phyloP scores from a whole-genome alignment of 805 yeast species.

The Tetrapisispora pingtungensis region DNA sequence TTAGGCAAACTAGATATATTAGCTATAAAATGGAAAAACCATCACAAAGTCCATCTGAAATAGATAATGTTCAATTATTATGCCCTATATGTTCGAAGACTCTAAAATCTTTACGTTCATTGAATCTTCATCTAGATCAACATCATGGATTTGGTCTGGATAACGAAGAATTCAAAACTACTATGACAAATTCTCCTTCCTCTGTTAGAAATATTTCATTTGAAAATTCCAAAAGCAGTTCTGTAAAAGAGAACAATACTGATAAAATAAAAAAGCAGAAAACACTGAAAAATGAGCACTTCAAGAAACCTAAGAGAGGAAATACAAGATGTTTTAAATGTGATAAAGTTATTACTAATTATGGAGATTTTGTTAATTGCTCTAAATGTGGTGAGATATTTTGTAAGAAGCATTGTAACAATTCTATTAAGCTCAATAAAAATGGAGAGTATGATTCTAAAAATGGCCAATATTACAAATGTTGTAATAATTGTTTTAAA shows the following conservation, averaged over 20 bases:
- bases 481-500: slow-evolving; percentile 55
- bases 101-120: slow-evolving; percentile 43
- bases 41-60: neutral
- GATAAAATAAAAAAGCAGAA: no score
- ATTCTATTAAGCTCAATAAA: slow-evolving; percentile 40
- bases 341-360: slow-evolving; percentile 50
- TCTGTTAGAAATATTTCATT: no score
- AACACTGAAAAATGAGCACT: slow-evolving; percentile 27
- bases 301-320: slow-evolving; percentile 29
- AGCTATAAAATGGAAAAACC: neutral
- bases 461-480: slow-evolving; percentile 57
- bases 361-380: slow-evolving; percentile 43
- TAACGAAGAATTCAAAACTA: neutral
- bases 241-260: neutral
- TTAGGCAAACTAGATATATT: no score
- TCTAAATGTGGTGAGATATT: slow-evolving; percentile 64
- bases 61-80: neutral
- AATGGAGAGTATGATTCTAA: slow-evolving; percentile 38
- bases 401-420: slow-evolving; percentile 56
- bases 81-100: slow-evolving; percentile 67
- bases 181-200: neutral
- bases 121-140: slow-evolving; percentile 66
- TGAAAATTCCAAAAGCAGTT: no score
- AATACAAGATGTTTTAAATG: slow-evolving; percentile 28
- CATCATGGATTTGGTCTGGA: slow-evolving; percentile 38